These are phyloP conservation scores for Blastobotrys elegans DNA, from an alignment of 1,139 yeast genomes.

Conservation along the genomic window DNA sequence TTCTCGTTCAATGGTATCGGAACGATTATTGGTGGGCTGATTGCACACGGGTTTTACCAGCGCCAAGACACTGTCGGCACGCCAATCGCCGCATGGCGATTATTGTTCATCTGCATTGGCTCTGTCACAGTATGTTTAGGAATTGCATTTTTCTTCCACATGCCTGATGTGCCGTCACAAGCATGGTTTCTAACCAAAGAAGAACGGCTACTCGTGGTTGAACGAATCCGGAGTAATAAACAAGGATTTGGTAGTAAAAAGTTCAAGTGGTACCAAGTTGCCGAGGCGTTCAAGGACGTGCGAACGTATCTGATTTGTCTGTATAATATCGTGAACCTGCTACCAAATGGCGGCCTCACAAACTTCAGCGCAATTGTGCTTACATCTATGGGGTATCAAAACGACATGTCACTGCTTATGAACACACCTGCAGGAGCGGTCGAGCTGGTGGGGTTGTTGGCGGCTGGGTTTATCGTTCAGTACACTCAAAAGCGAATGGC, in stretches of 20 bases:
- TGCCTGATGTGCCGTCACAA: constrained; percentile 48
- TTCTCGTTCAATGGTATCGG: constrained; percentile 41
- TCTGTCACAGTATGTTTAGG: constrained; percentile 31
- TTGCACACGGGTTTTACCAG: constrained; percentile 41
- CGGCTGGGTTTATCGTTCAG: constrained; percentile 13
- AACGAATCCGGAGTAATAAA: constrained; percentile 12
- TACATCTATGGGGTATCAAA: constrained; percentile 33
- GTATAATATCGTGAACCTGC: constrained; percentile 16
- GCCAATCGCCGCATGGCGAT: constrained; percentile 52
- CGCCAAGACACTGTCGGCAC: constrained; percentile 35
- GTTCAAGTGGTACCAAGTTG: constrained; percentile 46
- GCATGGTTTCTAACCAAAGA: constrained; percentile 46
- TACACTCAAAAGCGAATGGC: constrained; percentile 23
- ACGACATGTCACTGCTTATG: constrained; percentile 38
- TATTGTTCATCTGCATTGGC: constrained; percentile 34
- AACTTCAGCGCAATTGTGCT: constrained; percentile 22
- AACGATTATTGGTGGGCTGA: constrained; percentile 34
- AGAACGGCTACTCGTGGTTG: constrained; percentile 14
- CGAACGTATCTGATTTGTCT: constrained; percentile 35
- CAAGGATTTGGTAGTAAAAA: constrained; percentile 38
- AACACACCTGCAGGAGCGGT: constrained; percentile 36
- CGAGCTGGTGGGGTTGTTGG: constrained; percentile 8
- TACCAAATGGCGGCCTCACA: constrained; percentile 23
- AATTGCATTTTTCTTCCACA: constrained; percentile 44
- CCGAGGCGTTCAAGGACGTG: constrained; percentile 12